Evolutionary conservation across 768 basidiomycete genomes (phyloP), one percentile per base, ranked within the genome.

Genomic region (Lactarius sanguifluus): DNA sequence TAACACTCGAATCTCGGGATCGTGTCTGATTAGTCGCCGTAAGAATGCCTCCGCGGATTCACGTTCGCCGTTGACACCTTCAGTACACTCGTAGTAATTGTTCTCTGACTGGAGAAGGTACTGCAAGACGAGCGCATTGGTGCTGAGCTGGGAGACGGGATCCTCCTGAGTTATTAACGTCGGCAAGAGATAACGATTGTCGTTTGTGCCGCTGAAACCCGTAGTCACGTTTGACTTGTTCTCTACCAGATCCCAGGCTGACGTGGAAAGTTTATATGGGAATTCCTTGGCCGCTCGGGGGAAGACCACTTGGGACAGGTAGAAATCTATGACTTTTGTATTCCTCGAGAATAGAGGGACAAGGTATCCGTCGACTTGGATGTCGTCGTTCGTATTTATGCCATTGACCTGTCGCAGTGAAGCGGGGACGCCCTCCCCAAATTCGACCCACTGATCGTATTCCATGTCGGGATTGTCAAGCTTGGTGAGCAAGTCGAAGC

Each of bases 131-230:
- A 76, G 76, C 0, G 85, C 85, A 56, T 84, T 85, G 1, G 83
- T 85, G 41, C 77, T 74, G 3, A 74, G 67, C 60, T 83, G 81
- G 1, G 38, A 63, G 2, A 15, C 28, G 10, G 77, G 77, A 60
- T 82, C 80, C 7, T 68, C 57, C 54, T 81, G 81, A 5, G 65
- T 60, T 13, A 80, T 77, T 3, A 77, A 73, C 0, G 73, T 65
- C 0, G 79, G 79, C 9, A 79, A 60, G 13, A 77, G 69, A 62
- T 74, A 70, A 16, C 73, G 75, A 38, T 78, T 77, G 59, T 85
- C 84, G 54, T 85, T 85, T 0, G 84, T 85, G 18, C 84, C 84
- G 60, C 82, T 85, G 67, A 85, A 85, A 1, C 81, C 83, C 0
- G 82, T 83, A 1, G 76, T 81, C 16, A 76, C 36, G 25, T 75